Evolutionary conservation across 1,284 basidiomycete species (phyloP).

Genomic region (Nidula niveotomentosa): DNA sequence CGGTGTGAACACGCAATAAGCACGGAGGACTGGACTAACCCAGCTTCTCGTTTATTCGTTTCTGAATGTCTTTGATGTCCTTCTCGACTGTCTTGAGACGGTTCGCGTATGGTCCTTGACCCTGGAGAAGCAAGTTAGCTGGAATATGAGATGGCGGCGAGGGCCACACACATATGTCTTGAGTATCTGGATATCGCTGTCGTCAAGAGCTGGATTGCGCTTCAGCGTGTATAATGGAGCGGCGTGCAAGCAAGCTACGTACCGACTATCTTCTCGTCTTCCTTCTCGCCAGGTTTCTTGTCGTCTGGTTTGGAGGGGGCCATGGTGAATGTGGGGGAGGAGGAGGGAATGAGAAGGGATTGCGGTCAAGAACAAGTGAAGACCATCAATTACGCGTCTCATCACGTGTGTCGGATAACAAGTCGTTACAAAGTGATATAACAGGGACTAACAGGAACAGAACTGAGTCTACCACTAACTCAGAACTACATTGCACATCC

Average conservation of each 20-base stretch:
- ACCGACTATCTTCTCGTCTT: conserved; percentile 93
- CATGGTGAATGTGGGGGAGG: no score
- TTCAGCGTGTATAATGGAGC: conserved; percentile 2
- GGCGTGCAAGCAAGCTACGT: conserved; percentile 27
- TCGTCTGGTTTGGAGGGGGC: no score
- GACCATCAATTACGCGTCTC: conserved; percentile 34
- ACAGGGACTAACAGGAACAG: no score
- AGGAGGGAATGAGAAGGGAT: no score
- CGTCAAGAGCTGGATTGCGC: conserved; percentile 77
- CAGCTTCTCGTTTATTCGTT: conserved; percentile 96
- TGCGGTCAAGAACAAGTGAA: no score
- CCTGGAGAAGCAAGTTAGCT: conserved; percentile 45
- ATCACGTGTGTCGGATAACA: no score
- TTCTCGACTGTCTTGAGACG: conserved; percentile 88
- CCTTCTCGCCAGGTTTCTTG: conserved; percentile 80
- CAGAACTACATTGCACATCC: not conserved
- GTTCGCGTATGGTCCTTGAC: conserved; percentile 96
- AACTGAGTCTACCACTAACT: not conserved
- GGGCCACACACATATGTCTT: conserved; percentile 84
- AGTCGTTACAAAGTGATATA: no score
- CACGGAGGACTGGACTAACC: conserved; percentile 16
- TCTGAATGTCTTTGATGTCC: conserved; percentile 97
- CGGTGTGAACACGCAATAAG: conserved; percentile 2
- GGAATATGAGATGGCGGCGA: not conserved
- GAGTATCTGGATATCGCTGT: conserved; percentile 98